Evolutionary conservation across 2,329 filamentous ascomycete species (phyloP).

Genomic region (Alternaria infectoria): DNA sequence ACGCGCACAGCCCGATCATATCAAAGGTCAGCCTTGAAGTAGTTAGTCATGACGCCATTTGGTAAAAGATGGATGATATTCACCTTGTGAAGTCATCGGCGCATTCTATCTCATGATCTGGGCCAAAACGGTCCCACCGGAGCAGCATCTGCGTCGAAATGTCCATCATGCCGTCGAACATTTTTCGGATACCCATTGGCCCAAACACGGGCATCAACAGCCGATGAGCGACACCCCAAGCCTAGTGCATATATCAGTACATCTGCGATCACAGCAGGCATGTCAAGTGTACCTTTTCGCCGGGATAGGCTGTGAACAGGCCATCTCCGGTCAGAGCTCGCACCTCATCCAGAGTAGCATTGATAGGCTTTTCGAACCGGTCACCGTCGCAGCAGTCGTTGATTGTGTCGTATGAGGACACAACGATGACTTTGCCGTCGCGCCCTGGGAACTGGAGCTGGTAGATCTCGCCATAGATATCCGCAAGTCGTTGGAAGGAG

Average conservation of each 20-base stretch:
- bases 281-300: not conserved
- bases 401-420: conserved; percentile 11
- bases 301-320: conserved; percentile 9
- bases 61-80: not conserved
- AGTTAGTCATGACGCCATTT: not conserved
- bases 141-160: conserved; percentile 9
- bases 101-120: conserved; percentile 9
- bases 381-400: conserved; percentile 9
- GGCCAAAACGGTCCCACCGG: conserved; percentile 9
- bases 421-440: conserved; percentile 4
- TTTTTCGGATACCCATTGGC: conserved; percentile 9
- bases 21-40: conserved; percentile 4
- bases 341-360: conserved; percentile 8
- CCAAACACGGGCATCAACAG: conserved; percentile 10
- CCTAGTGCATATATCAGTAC: not conserved
- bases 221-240: conserved; percentile 6
- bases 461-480: conserved; percentile 13
- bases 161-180: conserved; percentile 14
- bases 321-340: conserved; percentile 8
- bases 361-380: conserved; percentile 8
- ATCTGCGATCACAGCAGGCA: not conserved
- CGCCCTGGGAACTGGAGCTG: conserved; percentile 6
- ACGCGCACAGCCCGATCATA: conserved; percentile 10
- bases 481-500: conserved; percentile 6
- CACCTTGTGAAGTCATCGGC: conserved; percentile 10